Percentiles rank a stretch among this genome's conserved stretches.
Evolutionary conservation across 768 basidiomycete species (phyloP).

Genomic region (Hebeloma cylindrosporum): DNA sequence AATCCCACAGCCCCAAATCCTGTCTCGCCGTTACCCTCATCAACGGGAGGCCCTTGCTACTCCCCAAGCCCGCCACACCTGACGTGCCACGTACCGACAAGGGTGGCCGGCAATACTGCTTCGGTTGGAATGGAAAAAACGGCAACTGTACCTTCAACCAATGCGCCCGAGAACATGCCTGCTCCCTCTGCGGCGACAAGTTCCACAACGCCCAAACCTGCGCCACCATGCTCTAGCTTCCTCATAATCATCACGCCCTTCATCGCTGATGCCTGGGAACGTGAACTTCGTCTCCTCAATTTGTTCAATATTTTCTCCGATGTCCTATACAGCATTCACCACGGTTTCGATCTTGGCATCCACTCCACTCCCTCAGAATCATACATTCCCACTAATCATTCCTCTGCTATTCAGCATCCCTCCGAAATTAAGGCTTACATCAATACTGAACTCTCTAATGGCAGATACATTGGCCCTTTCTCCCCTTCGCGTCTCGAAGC

Average conservation of each 20-base stretch:
- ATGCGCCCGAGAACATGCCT: slow-evolving; percentile 13
- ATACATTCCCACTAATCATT: slow-evolving; percentile 24
- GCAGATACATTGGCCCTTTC: slow-evolving; percentile 19
- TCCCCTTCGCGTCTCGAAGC: too few relatives aligned
- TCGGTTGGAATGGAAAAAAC: slow-evolving; percentile 12
- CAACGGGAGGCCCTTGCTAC: slow-evolving; percentile 7
- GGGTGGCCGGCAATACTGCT: slow-evolving; percentile 15
- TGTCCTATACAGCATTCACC: slow-evolving; percentile 20
- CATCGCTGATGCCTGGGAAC: slow-evolving; percentile 18
- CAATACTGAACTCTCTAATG: slow-evolving; percentile 9
- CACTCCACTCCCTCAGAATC: slow-evolving; percentile 2
- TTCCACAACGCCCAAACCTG: slow-evolving; percentile 20
- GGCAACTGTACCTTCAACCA: slow-evolving; percentile 4
- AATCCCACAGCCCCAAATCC: slow-evolving; percentile 7
- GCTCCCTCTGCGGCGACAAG: slow-evolving; percentile 17
- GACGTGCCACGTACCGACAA: slow-evolving; percentile 4
- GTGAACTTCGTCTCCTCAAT: slow-evolving; percentile 5
- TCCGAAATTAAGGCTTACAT: slow-evolving; percentile 16
- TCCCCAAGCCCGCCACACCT: not conserved
- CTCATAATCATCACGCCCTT: slow-evolving; percentile 25
- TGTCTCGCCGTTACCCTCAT: slow-evolving; percentile 6
- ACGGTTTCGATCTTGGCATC: slow-evolving; percentile 27
- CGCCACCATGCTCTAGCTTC: slow-evolving; percentile 14
- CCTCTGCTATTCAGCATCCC: slow-evolving; percentile 16
- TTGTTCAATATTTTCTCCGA: slow-evolving; percentile 20